Evolutionary conservation across 2,329 filamentous ascomycete species (phyloP), one percentile per base, ranked within the genome.

Genomic region (Davidsoniella neocaledoniae): DNA sequence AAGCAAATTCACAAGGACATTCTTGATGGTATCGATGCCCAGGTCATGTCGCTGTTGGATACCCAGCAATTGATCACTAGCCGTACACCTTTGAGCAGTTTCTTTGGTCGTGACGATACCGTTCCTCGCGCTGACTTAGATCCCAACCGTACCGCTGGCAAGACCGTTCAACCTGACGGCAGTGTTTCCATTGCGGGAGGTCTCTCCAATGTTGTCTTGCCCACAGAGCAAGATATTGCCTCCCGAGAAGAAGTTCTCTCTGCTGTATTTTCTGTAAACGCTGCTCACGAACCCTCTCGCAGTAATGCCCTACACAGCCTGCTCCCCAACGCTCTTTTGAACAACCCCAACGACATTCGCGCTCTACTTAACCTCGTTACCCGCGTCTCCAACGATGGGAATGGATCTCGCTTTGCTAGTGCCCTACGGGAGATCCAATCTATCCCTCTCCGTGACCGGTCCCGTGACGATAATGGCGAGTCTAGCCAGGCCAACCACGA

Each of bases 1-100:
- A 86, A 88, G 60, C 84, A 94, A 60, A 80, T 94, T 64, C 87
- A 91, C 53, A 77, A 78, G 53, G 90, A 96, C 56, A 83, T 88
- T 53, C 71, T 90, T 5, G 79, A 84, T 51, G 79, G 79, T 1
- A 71, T 87, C 54, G 83, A 88, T 58, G 83, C 88, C 54, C 83
- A 88, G 59, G 74, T 83, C 49, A 77, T 85, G 62, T 76, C 84
- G 37, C 83, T 83, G 53, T 79, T 77, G 17, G 80, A 87, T 56
- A 79, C 84, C 9, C 78, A 83, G 52, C 82, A 90, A 57, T 74
- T 93, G 5, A 76, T 91, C 10, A 74, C 79, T 12, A 78, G 81
- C 48, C 76, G 83, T 40, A 82, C 86, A 57, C 84, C 85, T 0
- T 72, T 90, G 43, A 88, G 83, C 60, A 77, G 77, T 55, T 65